These are phyloP conservation scores for Spencermartinsiella ligniputridi DNA, from an alignment of 1,139 yeast species.

Conservation along the genomic window DNA sequence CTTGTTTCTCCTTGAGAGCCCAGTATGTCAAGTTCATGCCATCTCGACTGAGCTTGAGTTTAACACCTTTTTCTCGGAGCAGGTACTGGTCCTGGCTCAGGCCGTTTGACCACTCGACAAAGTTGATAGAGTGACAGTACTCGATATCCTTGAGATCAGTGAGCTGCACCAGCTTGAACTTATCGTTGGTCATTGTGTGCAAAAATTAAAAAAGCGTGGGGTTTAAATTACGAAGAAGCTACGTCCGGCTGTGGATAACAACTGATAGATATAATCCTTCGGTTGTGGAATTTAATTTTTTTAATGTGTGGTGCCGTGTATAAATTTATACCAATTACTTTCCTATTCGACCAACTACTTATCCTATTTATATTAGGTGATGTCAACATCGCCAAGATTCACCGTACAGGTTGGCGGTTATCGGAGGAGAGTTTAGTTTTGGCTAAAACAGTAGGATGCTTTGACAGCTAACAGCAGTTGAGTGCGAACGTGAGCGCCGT, in stretches of 20 bases:
- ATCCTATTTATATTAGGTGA: background rate
- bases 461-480: slow-evolving; percentile 3
- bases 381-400: slow-evolving; percentile 1
- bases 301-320: too few species aligned
- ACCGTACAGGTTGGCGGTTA: slow-evolving; percentile 1
- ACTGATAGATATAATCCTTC: too few species aligned
- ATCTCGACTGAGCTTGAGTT: slow-evolving; percentile 17
- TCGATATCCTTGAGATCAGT: slow-evolving; percentile 42
- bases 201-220: background rate
- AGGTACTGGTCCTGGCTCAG: slow-evolving; percentile 28
- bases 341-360: too few species aligned
- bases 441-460: background rate
- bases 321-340: too few species aligned
- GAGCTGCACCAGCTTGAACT: slow-evolving; percentile 15
- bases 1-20: slow-evolving; percentile 25
- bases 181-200: slow-evolving; percentile 11
- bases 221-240: too few species aligned
- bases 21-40: slow-evolving; percentile 25
- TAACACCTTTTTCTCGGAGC: slow-evolving; percentile 26
- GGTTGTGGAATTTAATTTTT: too few species aligned
- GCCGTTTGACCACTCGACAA: slow-evolving; percentile 46
- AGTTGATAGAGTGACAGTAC: slow-evolving; percentile 47
- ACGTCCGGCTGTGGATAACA: too few species aligned
- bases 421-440: background rate
- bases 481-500: background rate